phyloP scores from a whole-genome alignment of 306 rosid genomes.

The Cicer judaicum region DNA sequence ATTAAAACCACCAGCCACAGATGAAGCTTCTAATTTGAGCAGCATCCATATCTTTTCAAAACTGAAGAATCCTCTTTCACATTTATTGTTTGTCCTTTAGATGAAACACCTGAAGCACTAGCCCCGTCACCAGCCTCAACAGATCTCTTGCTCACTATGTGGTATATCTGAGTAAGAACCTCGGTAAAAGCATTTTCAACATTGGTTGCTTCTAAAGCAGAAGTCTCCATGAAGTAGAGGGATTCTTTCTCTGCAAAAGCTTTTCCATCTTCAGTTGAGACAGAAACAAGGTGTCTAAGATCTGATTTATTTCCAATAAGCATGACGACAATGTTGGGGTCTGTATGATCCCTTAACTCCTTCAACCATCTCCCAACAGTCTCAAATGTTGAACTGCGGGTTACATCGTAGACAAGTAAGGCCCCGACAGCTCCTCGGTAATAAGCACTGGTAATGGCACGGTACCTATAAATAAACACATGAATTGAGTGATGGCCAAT shows the following conservation, averaged over 20 bases:
- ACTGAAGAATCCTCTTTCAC: conserved; percentile 72
- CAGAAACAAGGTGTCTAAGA: conserved; percentile 75
- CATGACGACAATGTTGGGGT: conserved; percentile 86
- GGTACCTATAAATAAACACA: conserved; percentile 59
- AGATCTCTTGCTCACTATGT: conserved; percentile 73
- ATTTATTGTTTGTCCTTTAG: conserved; percentile 72
- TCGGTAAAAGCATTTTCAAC: conserved; percentile 76
- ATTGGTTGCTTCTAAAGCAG: conserved; percentile 83
- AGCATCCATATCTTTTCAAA: conserved; percentile 77
- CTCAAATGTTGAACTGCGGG: conserved; percentile 70
- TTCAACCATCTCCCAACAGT: conserved; percentile 75
- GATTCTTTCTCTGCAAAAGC: conserved; percentile 80
- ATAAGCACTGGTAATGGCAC: conserved; percentile 89
- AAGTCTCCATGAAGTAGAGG: conserved; percentile 88
- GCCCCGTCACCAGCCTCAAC: conserved; percentile 64
- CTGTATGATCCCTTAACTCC: conserved; percentile 85
- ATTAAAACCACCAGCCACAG: conserved; percentile 36
- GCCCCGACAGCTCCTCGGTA: conserved; percentile 92
- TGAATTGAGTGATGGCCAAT: neutral
- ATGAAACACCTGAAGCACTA: conserved; percentile 54
- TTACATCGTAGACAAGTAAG: conserved; percentile 79
- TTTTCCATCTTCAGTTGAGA: conserved; percentile 68
- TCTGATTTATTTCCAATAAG: conserved; percentile 86
- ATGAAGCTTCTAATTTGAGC: conserved; percentile 61
- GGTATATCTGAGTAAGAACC: conserved; percentile 69